These are phyloP conservation scores for Dioscorea zingiberensis DNA, from an alignment of 106 monocot species.

Conservation along the genomic window DNA sequence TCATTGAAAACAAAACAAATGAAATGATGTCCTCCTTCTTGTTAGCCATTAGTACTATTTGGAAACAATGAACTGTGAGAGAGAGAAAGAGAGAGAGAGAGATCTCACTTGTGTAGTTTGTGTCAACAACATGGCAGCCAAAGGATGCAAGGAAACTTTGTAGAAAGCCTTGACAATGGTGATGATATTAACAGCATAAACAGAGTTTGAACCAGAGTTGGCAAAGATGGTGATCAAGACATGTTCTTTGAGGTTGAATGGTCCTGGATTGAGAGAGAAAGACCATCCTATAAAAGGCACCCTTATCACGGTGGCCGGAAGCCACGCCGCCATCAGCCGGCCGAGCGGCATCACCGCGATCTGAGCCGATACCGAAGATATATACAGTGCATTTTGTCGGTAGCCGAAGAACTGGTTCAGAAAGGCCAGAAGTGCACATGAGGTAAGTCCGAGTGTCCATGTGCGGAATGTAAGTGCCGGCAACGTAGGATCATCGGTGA, in stretches of 20 bases:
- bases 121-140: not conserved
- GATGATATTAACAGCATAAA: not conserved
- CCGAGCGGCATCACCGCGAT: not conserved
- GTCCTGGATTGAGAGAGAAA: slow-evolving; percentile 4
- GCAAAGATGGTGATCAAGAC: slow-evolving; percentile 13
- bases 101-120: slow-evolving; percentile 3
- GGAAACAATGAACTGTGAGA: too few relatives aligned
- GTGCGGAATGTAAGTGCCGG: slow-evolving; percentile 2
- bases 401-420: slow-evolving; percentile 9
- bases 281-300: not conserved
- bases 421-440: slow-evolving; percentile 6
- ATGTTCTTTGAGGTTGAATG: slow-evolving; percentile 9
- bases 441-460: not conserved
- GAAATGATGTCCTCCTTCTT: too few relatives aligned
- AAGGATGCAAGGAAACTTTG: not conserved
- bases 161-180: slow-evolving; percentile 5
- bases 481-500: not conserved
- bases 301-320: not conserved
- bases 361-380: not conserved
- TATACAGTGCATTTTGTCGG: slow-evolving; percentile 5
- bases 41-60: too few relatives aligned
- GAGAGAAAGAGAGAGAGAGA: too few relatives aligned
- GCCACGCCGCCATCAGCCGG: not conserved
- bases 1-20: too few relatives aligned
- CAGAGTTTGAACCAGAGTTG: not conserved